Evolutionary conservation across 2,329 filamentous ascomycete species (phyloP).

Genomic region (Clonostachys sp.): DNA sequence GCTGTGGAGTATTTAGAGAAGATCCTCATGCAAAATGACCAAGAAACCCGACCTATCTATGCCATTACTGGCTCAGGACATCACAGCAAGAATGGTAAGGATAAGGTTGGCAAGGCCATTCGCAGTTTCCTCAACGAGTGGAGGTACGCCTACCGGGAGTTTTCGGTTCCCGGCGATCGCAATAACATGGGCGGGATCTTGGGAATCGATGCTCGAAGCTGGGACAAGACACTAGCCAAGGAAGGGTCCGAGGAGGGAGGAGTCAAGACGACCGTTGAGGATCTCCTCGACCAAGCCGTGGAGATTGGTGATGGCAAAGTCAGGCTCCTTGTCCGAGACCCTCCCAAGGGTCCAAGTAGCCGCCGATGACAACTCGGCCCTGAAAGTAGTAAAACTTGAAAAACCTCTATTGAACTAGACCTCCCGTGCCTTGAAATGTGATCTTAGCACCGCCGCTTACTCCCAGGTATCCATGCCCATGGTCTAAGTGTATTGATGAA

Average conservation of each 20-base stretch:
- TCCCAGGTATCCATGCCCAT: too few relatives aligned
- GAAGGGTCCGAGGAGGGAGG: slow-evolving; percentile 32
- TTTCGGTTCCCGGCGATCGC: slow-evolving; percentile 91
- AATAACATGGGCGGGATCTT: slow-evolving; percentile 74
- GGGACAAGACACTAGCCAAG: slow-evolving; percentile 55
- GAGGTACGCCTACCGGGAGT: slow-evolving; percentile 94
- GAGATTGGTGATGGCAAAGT: slow-evolving; percentile 66
- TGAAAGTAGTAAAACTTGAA: slow-evolving; percentile 20
- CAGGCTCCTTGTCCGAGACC: slow-evolving; percentile 57
- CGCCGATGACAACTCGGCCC: slow-evolving; percentile 28
- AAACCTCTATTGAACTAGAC: neutral
- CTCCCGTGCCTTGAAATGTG: too few relatives aligned
- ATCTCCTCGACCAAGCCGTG: slow-evolving; percentile 61
- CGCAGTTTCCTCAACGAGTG: slow-evolving; percentile 90
- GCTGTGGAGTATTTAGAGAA: slow-evolving; percentile 91
- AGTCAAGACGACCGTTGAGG: slow-evolving; percentile 31
- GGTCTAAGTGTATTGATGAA: too few relatives aligned
- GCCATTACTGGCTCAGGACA: slow-evolving; percentile 96
- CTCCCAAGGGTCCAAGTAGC: slow-evolving; percentile 51
- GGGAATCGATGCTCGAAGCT: slow-evolving; percentile 63
- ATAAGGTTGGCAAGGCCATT: slow-evolving; percentile 95
- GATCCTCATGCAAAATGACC: slow-evolving; percentile 77
- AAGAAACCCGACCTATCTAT: slow-evolving; percentile 74
- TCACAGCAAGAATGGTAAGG: slow-evolving; percentile 97
- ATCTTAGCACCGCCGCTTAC: too few relatives aligned